phyloP scores from a whole-genome alignment of 176 grass and related monocot species.

The Oryza nivara region DNA sequence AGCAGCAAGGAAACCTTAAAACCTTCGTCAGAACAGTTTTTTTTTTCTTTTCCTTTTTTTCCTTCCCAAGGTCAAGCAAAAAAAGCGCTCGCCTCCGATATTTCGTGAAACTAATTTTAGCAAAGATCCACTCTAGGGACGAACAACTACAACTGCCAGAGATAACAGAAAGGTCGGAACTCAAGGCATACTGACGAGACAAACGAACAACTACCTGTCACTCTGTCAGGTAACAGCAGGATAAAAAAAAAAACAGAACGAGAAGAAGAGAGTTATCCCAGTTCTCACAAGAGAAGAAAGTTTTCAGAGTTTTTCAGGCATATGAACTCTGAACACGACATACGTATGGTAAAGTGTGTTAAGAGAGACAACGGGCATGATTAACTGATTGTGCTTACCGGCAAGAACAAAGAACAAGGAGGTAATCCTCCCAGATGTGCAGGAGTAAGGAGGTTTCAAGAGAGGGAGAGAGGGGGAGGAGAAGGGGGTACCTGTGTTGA shows the following conservation, averaged over 20 bases:
- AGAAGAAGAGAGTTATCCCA: background rate
- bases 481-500: slow-evolving; percentile 32
- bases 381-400: background rate
- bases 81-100: background rate
- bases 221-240: background rate
- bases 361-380: background rate
- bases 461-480: background rate
- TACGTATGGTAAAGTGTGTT: too few relatives aligned
- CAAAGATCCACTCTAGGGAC: slow-evolving; percentile 35
- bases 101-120: slow-evolving; percentile 43
- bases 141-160: slow-evolving; percentile 30
- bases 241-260: background rate
- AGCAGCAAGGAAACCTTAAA: slow-evolving; percentile 43
- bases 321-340: background rate
- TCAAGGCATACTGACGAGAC: background rate
- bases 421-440: slow-evolving; percentile 4
- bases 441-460: background rate
- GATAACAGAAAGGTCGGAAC: background rate
- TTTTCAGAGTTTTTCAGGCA: background rate
- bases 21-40: slow-evolving; percentile 19
- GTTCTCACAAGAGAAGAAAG: slow-evolving; percentile 1
- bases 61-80: slow-evolving; percentile 34
- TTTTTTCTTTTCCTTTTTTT: background rate
- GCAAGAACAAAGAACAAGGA: background rate
- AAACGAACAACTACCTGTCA: background rate